Evolutionary conservation across 768 basidiomycete species (phyloP), one percentile per base, ranked within the genome.

Genomic region (Lactarius quietus): DNA sequence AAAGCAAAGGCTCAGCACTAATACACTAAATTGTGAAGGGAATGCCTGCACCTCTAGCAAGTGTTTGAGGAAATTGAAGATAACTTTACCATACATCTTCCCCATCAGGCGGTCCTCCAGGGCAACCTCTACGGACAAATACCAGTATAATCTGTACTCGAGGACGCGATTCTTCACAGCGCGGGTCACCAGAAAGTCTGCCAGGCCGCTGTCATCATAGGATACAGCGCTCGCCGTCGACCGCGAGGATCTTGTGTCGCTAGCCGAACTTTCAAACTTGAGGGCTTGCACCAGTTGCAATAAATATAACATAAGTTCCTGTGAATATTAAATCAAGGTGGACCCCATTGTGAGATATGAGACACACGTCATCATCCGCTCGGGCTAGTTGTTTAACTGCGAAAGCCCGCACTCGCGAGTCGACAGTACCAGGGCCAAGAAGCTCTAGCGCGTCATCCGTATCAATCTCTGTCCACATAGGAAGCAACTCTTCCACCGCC

Each of bases 211-310:
- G 67, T 97, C 95, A 54, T 93, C 92, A 64, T 95, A 90, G 0
- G 91, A 92, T 57, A 89, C 85, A 0, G 89, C 90, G 67, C 83
- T 89, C 4, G 87, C 83, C 1, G 84, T 83, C 1, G 88, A 86
- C 52, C 90, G 82, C n/a, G 86, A 85, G 0, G 89, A 86, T 51
- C 89, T 80, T 70, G 90, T 90, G 62, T 90, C 91, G 55, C 82
- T 89, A 1, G 88, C 88, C 1, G 84, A 80, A 65, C 87, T 92
- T 75, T 98, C 97, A 67, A 99, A 99, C 73, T 96, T 97, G 70
- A 99, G 87, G 0, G 97, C 94, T 77, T 99, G 97, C 0, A 98
- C 96, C 23, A 99, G 85, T 77, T 99, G 97, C 2, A 99, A 79
- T 1, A 99, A 82, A 74, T 99, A 99, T 2, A 98, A 74, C 63